Percentiles rank a stretch among this genome's conserved stretches.
These are phyloP conservation scores for Linderina pennispora DNA, from an alignment of 192 early-diverging fungal species.

Conservation along the genomic window DNA sequence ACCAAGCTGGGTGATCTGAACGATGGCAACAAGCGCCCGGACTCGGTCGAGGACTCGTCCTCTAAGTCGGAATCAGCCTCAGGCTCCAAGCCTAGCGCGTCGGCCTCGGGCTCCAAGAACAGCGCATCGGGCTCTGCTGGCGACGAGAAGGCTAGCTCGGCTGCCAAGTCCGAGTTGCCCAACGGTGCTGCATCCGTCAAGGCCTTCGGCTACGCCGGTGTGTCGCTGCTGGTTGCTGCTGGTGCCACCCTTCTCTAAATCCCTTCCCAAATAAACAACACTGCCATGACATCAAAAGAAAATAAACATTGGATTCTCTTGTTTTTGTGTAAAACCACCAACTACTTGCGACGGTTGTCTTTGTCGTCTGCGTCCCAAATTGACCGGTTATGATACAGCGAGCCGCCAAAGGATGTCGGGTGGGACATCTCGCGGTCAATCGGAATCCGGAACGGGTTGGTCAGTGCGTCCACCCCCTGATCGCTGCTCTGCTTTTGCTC, in stretches of 20 bases:
- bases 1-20: constrained; percentile 38
- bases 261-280: too few species aligned
- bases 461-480: neutral
- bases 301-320: neutral
- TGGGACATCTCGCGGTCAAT: constrained; percentile 15
- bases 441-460: neutral
- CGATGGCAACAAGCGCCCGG: constrained; percentile 38
- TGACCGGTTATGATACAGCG: constrained; percentile 16
- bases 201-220: constrained; percentile 6
- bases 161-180: neutral
- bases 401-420: constrained; percentile 23
- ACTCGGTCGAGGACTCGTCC: neutral
- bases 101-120: neutral
- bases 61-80: neutral
- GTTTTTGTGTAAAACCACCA: too few species aligned
- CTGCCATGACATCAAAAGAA: constrained; percentile 3
- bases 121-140: too few species aligned
- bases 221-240: constrained; percentile 3
- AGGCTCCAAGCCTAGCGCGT: neutral
- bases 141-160: neutral
- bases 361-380: constrained; percentile 13
- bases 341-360: too few species aligned
- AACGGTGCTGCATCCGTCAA: constrained; percentile 5
- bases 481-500: neutral
- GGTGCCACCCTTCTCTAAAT: constrained; percentile 15